Evolutionary conservation across 352 stramenopile genomes (phyloP).

Genomic region (Thalassiosira allenii): DNA sequence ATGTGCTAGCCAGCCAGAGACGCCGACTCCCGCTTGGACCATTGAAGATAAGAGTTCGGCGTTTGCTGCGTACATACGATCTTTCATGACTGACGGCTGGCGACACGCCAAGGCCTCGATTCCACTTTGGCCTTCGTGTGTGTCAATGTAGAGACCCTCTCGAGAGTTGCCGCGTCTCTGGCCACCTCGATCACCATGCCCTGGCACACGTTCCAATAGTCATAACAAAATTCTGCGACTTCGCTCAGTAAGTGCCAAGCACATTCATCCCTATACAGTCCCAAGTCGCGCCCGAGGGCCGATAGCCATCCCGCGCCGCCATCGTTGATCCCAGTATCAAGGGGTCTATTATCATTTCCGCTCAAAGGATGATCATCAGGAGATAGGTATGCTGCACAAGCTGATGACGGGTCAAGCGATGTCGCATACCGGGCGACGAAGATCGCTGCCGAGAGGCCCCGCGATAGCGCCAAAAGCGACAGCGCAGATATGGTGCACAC

Average conservation of each 20-base stretch:
- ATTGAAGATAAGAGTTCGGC: constrained; percentile 53
- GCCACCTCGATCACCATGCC: constrained; percentile 5
- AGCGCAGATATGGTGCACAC: constrained; percentile 16
- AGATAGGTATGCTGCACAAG: constrained; percentile 53
- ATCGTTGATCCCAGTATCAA: constrained; percentile 51
- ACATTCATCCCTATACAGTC: no score
- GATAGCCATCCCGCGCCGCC: constrained; percentile 54
- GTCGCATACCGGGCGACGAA: constrained; percentile 41
- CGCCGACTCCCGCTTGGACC: constrained; percentile 48
- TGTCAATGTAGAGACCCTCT: constrained; percentile 41
- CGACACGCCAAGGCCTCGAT: constrained; percentile 21
- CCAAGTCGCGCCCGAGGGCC: constrained; percentile 51
- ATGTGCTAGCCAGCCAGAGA: constrained; percentile 47
- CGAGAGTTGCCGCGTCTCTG: constrained; percentile 31
- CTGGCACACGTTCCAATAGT: constrained; percentile 10
- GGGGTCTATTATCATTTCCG: not conserved
- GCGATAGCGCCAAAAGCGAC: constrained; percentile 50
- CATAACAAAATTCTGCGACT: no score
- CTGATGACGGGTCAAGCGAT: constrained; percentile 47
- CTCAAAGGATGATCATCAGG: no score
- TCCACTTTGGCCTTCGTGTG: constrained; percentile 21
- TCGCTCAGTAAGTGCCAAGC: no score
- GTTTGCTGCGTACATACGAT: constrained; percentile 49
- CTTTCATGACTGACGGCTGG: constrained; percentile 48
- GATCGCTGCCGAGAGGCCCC: constrained; percentile 43